Evolutionary conservation across 208 protist species (phyloP).

Genomic region (Borovskyia barvae): DNA sequence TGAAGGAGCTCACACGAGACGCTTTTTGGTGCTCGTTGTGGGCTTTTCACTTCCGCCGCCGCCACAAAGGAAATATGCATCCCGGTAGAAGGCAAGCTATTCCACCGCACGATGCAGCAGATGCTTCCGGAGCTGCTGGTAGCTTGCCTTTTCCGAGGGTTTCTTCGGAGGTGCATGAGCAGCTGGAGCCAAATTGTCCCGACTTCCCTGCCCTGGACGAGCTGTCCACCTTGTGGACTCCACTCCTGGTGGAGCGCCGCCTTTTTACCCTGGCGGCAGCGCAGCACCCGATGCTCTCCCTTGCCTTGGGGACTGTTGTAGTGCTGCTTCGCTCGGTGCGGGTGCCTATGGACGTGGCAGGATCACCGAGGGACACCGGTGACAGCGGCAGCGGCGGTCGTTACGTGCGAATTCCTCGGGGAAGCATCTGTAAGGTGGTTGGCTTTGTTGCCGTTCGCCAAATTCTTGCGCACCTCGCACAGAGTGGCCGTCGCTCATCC

Average conservation of each 20-base stretch:
- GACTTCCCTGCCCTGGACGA: conserved; percentile 21
- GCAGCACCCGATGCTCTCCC: conserved; percentile 27
- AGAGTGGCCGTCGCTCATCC: not conserved
- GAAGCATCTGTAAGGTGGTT: conserved; percentile 22
- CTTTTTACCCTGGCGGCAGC: conserved; percentile 45
- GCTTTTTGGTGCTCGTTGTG: conserved; percentile 49
- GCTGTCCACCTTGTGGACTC: conserved; percentile 6
- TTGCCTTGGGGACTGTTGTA: conserved; percentile 33
- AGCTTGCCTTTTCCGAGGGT: not conserved
- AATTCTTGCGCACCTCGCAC: not conserved
- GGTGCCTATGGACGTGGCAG: not conserved
- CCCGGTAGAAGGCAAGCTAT: too few species aligned
- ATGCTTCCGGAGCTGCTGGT: not conserved
- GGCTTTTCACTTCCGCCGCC: conserved; percentile 17
- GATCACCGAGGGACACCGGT: not conserved
- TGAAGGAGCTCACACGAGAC: conserved; percentile 11
- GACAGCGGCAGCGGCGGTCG: not conserved
- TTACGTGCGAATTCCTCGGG: not conserved
- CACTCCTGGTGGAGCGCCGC: conserved; percentile 36
- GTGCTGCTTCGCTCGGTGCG: conserved; percentile 19
- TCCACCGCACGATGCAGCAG: not conserved
- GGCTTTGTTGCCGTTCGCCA: conserved; percentile 9
- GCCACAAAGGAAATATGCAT: too few species aligned
- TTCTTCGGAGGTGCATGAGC: too few species aligned
- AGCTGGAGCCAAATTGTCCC: too few species aligned